Evolutionary conservation across 169 alveolate genomes (phyloP), one percentile per base, ranked within the genome.

Genomic region (Eimeria acervulina): DNA sequence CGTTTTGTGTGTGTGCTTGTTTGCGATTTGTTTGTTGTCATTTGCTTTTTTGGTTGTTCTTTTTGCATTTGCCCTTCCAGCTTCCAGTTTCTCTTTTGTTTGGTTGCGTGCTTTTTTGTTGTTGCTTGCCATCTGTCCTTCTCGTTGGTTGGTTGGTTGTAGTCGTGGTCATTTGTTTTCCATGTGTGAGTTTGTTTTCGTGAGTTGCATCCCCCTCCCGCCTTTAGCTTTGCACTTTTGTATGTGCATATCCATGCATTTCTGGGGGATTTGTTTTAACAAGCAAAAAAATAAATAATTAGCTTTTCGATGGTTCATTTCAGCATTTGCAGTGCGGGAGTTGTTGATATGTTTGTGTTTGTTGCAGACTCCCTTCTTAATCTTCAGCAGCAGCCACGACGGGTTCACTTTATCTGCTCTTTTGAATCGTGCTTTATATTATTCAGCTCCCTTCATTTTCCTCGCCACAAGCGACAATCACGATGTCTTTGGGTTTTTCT

Each of bases 381-480:
- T 84, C 76, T 84, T 84, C 76, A 84, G 78, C 92, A 84, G 78
- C 51, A 84, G 92, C 92, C 92, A 52, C 23, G 92, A 84, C 4
- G 92, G 92, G 28, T 52, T 84, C 55, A 84, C 92, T 26, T 55
- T 84, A 28, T 23, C 55, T 47, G 74, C 92, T 84, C 76, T 84
- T 28, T 26, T 84, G 78, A 33, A 61, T 55, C 76, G 76, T 40
- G 40, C 55, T 7, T 7, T 66, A 12, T 31, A 28, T 55, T 40
- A 8, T 74, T 74, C 55, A 4, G 17, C 31, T 19, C 85, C 85
- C 52, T 74, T 74, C 23, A 23, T 84, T 3, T 84, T 84, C 12
- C 52, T 47, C 38, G 78, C 55, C 78, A 51, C 55, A n/a, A 84
- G 38, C 33, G 78, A 84, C 72, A 66, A n/a, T n/a, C 44, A 23